Base-by-base conservation (phyloP, 148 eudicot genomes). In the Dianthus caryophyllus region DNA sequence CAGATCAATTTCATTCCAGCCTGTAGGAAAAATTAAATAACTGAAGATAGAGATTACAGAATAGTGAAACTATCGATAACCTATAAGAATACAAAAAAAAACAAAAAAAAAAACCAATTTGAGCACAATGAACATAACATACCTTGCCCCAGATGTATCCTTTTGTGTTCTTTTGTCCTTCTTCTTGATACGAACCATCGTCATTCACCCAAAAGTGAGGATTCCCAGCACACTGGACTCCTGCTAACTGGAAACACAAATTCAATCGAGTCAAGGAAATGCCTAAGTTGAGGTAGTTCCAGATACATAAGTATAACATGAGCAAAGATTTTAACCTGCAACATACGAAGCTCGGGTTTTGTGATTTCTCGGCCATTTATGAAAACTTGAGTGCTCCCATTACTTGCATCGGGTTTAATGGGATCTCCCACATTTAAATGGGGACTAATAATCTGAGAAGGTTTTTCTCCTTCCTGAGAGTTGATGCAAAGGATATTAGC, bases 121-220 rank as follows among this genome's bases (percentile, higher is more conserved):
- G 30, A 6, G 29, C 17, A 38, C 11, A 58, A 6, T 65, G 20
- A 10, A 60, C 26, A 25, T 60, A 2, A 21, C n/a, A 51, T 46
- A 94, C 99, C 90, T 94, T 94, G 67, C 96, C 93, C 99, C 99
- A 94, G 59, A 94, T 90, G 75, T 84, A 94, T 26, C 99, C 99
- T 79, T 89, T 94, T 15, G 97, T 94, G 71, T 94, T 90, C 57
- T 90, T 94, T 59, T 94, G 99, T 71, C 99, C 99, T 78, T 94
- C 99, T 82, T 94, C 99, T 78, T 90, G 99, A 76, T 94, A 94
- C 41, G 99, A 94, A 67, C 99, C 99, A 75, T 94, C 99, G 27
- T 94, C 99, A 64, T 94, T 94, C 82, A 94, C 90, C 99, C 99
- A 94, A 80, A 94, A 90, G 85, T 94, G 99, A 61, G 99, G 99